These are phyloP conservation scores for Glebionis coronaria DNA, from an alignment of 129 eudicot genomes.

Conservation along the genomic window DNA sequence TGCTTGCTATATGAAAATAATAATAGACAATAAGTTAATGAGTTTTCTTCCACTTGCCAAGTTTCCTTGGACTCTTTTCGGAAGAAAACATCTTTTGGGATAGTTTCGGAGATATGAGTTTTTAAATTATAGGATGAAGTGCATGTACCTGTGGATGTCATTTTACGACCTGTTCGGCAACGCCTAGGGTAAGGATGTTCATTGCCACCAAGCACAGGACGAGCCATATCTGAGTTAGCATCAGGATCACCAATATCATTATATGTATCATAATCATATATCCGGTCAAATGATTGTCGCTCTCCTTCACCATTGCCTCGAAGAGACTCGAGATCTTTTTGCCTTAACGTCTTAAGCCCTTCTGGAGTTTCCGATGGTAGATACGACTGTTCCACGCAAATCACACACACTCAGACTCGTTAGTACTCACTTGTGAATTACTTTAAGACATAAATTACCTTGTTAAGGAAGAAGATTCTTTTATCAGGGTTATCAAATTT, in stretches of 20 bases:
- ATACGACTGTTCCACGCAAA: constrained; percentile 51
- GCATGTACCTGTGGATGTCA: constrained; percentile 44
- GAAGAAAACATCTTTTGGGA: too few species aligned
- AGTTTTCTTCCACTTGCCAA: too few species aligned
- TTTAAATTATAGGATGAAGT: not conserved
- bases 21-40: too few species aligned
- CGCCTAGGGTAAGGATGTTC: constrained; percentile 71
- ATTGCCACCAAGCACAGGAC: constrained; percentile 67
- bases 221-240: constrained; percentile 13
- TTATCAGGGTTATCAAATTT: constrained; percentile 40
- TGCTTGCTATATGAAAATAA: too few species aligned
- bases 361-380: constrained; percentile 63
- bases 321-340: constrained; percentile 47
- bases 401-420: not conserved
- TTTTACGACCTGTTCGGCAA: constrained; percentile 65
- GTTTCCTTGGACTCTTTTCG: too few species aligned
- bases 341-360: constrained; percentile 46
- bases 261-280: constrained; percentile 75
- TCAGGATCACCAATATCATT: constrained; percentile 79
- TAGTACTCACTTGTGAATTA: not conserved
- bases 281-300: constrained; percentile 51
- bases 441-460: constrained; percentile 28
- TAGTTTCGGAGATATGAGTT: too few species aligned
- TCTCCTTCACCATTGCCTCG: constrained; percentile 64
- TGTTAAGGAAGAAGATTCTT: constrained; percentile 51